Evolutionary conservation across 139 green algal species (phyloP).

Genomic region (Closterium sp.): DNA sequence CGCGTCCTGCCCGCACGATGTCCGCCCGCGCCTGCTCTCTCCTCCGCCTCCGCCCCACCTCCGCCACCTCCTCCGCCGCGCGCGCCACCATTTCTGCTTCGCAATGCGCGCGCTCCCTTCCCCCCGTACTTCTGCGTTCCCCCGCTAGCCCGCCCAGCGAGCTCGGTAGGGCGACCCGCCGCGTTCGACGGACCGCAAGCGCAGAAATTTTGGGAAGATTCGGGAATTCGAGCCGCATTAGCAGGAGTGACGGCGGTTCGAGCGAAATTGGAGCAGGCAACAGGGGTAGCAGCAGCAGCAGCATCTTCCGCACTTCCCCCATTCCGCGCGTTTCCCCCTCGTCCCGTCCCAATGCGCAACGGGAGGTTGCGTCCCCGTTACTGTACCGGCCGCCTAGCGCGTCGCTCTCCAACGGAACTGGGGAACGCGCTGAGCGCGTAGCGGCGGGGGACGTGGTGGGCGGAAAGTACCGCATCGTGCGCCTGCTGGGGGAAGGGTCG

Average conservation of each 20-base stretch:
- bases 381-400: neutral
- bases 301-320: neutral
- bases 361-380: neutral
- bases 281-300: neutral
- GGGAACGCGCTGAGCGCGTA: neutral
- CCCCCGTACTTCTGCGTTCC: too few relatives aligned
- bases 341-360: neutral
- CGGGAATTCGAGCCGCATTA: neutral
- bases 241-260: neutral
- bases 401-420: neutral
- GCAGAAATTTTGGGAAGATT: neutral
- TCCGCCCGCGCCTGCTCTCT: neutral
- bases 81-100: neutral
- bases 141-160: too few relatives aligned
- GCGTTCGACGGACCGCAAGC: neutral
- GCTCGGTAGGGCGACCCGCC: too few relatives aligned
- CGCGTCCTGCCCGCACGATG: neutral
- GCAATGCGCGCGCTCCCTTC: neutral
- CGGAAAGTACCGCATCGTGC: slow-evolving; percentile 44
- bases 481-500: slow-evolving; percentile 34
- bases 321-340: neutral
- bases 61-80: neutral
- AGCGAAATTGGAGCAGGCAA: too few relatives aligned
- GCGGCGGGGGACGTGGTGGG: slow-evolving; percentile 18
- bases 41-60: neutral